Base-by-base conservation (phyloP, 345 rosid species). In the Syzygium jambos region DNA sequence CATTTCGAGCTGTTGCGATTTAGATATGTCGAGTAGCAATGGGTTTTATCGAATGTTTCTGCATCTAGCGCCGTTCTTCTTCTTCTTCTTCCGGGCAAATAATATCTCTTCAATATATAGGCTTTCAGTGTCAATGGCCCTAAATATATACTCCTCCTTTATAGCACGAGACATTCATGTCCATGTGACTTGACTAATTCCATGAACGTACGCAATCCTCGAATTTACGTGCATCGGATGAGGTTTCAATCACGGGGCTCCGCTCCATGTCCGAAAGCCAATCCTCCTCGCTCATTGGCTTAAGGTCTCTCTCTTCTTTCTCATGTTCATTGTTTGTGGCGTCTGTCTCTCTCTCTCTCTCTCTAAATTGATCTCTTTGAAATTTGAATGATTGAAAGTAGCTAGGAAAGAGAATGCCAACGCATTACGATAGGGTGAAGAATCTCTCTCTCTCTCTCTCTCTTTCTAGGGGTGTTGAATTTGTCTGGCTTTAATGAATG, bases 21-120 rank as follows among this genome's bases (percentile, higher is more conserved):
- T 34, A 43, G 9, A 21, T 10, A 17, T 1, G 3, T 1, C 7
- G 17, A 17, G 23, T 0, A 30, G 5, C 46, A 2, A 68, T 17
- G 6, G 4, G 34, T 68, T 30, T 68, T 30, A 30, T 30, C 12
- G 17, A 17, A 17, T 5, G 3, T 17, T 34, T 68, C 78, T 17
- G 4, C 23, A 68, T 30, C 46, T 19, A 68, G 25, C 23, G 22
- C 34, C 80, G 2, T 12, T 4, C 46, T 2, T 38, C 25, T n/a
- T 61, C 9, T n/a, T 61, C 38, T 34, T 23, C 11, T 56, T 68
- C 41, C 12, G 5, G 19, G 17, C 43, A 16, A 65, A 65, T 19
- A 4, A 2, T 4, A 65, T 29, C 43, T 30, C 78, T 15, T 29
- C 4, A 3, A 16, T 16, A 65, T 65, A 65, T 17, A 21, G 78